Percentiles rank a stretch among this genome's conserved stretches.
Conservation (phyloP, 1,284 basidiomycete species). For the Puccinia hordei region DNA sequence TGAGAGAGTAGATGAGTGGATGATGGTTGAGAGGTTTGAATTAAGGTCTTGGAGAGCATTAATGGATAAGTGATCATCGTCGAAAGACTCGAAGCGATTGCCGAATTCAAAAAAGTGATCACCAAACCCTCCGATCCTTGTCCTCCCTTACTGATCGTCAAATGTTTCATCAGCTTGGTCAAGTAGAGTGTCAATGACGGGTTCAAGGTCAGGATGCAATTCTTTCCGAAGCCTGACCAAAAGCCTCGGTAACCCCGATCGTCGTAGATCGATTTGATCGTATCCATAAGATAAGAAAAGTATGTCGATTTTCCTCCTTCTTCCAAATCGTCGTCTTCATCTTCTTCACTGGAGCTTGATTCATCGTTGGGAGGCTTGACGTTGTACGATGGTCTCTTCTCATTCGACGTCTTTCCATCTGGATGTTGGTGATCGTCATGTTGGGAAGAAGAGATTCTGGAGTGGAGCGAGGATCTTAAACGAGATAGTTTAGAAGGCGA, state of each 20-base stretch:
- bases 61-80: conserved; percentile 54
- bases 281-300: conserved; percentile 52
- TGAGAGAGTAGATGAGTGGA: too few relatives aligned
- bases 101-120: conserved; percentile 61
- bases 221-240: conserved; percentile 60
- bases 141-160: background rate
- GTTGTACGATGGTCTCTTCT: background rate
- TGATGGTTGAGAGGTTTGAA: conserved; percentile 60
- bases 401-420: background rate
- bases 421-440: conserved; percentile 35
- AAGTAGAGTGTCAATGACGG: conserved; percentile 62
- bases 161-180: conserved; percentile 58
- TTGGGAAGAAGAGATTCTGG: conserved; percentile 6
- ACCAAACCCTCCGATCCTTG: conserved; percentile 54
- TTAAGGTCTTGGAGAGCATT: conserved; percentile 57
- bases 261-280: conserved; percentile 58
- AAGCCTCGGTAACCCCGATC: conserved; percentile 60
- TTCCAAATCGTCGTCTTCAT: conserved; percentile 57
- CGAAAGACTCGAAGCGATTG: conserved; percentile 61
- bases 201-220: conserved; percentile 59
- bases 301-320: conserved; percentile 33
- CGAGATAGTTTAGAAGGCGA: background rate
- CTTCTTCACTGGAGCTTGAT: conserved; percentile 54
- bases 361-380: conserved; percentile 10
- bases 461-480: conserved; percentile 18